These are phyloP conservation scores for Fraxinus baroniana DNA, from an alignment of 305 asterid genomes.

Conservation along the genomic window DNA sequence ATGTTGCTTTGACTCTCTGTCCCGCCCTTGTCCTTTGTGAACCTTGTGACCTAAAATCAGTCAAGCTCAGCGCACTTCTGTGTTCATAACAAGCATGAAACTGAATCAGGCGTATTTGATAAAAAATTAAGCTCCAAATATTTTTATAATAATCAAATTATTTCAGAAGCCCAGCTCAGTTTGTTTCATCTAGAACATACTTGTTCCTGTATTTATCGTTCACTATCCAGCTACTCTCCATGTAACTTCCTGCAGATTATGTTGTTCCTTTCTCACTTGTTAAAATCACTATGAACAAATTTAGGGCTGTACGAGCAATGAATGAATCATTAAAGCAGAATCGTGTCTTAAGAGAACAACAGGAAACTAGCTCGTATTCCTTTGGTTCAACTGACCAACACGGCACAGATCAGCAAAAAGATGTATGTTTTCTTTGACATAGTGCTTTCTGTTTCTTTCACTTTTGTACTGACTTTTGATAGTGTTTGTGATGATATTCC, in stretches of 20 bases:
- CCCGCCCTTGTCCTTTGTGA: not conserved
- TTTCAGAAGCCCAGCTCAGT: not conserved
- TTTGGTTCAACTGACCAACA: conserved; percentile 48
- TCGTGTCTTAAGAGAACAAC: conserved; percentile 68
- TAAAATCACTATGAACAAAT: conserved; percentile 13
- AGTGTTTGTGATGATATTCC: conserved; percentile 15
- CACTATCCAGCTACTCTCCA: not conserved
- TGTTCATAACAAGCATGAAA: not conserved
- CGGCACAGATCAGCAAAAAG: conserved; percentile 46
- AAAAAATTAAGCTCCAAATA: not conserved
- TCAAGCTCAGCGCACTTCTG: not conserved
- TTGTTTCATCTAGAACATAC: not conserved
- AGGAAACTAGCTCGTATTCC: conserved; percentile 51
- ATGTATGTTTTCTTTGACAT: conserved; percentile 53
- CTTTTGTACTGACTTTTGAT: conserved; percentile 16
- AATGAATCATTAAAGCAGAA: conserved; percentile 92
- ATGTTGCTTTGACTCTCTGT: not conserved
- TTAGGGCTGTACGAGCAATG: conserved; percentile 97
- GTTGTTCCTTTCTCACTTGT: not conserved
- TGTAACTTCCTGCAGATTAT: conserved; percentile 3
- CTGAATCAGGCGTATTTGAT: conserved; percentile 1
- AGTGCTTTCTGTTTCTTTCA: conserved; percentile 3
- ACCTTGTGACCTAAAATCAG: not conserved
- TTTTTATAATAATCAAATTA: not conserved
- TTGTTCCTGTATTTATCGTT: not conserved